Conservation (phyloP, 2,329 filamentous ascomycete species). For the Tolypocladium pustulatum region DNA sequence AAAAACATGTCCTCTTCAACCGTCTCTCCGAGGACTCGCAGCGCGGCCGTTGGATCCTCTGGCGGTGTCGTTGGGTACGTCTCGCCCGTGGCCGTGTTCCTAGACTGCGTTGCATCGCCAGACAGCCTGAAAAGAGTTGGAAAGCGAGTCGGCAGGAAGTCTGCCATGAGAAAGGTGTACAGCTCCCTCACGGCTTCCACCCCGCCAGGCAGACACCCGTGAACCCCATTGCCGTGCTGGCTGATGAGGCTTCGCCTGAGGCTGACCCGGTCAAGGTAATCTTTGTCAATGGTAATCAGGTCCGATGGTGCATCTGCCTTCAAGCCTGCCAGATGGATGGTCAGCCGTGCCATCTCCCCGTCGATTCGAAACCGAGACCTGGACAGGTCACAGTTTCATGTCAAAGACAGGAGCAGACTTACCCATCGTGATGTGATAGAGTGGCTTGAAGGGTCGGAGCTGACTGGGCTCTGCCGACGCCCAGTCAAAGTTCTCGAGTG, state of each 20-base stretch:
- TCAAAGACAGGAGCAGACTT: constrained; percentile 2
- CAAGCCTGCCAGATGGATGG: constrained; percentile 23
- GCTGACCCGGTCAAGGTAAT: constrained; percentile 35
- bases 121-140: constrained; percentile 35
- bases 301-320: constrained; percentile 32
- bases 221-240: constrained; percentile 25
- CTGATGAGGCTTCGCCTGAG: constrained; percentile 27
- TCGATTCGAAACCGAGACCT: not conserved
- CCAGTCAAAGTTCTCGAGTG: constrained; percentile 27
- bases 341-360: not conserved
- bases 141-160: constrained; percentile 37
- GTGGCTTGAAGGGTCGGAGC: constrained; percentile 38
- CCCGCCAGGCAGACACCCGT: constrained; percentile 30
- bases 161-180: constrained; percentile 34
- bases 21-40: constrained; percentile 34
- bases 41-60: constrained; percentile 18
- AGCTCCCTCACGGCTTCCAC: constrained; percentile 33
- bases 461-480: constrained; percentile 22
- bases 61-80: constrained; percentile 18
- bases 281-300: constrained; percentile 40
- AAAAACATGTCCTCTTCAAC: constrained; percentile 47
- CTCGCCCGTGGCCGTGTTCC: constrained; percentile 28
- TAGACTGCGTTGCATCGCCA: constrained; percentile 16
- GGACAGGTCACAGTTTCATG: not conserved
- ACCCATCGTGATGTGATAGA: constrained; percentile 47